Conservation (phyloP, 371 early-diverging fungal species). For the Choanephora cucurbitarum region DNA sequence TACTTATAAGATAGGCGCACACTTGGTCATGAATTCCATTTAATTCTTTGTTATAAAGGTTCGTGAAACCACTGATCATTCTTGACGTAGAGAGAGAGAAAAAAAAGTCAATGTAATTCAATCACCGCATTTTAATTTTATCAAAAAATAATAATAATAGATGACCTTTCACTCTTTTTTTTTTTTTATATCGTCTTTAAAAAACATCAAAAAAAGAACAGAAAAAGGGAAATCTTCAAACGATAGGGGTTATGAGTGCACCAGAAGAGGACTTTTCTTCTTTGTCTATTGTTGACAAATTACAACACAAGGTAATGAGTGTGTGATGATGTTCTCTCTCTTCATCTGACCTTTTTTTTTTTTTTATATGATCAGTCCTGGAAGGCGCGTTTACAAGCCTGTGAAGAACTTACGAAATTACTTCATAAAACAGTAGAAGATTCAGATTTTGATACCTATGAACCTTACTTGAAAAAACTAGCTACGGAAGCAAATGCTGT, state of each 20-base stretch:
- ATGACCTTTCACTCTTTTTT: background rate
- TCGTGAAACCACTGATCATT: too few species aligned
- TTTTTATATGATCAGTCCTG: conserved; percentile 64
- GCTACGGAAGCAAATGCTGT: conserved; percentile 87
- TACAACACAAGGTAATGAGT: conserved; percentile 74
- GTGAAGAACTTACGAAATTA: conserved; percentile 76
- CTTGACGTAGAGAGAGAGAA: too few species aligned
- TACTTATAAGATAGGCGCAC: background rate
- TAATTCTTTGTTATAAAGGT: too few species aligned
- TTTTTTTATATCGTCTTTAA: background rate
- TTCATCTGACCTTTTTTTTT: conserved; percentile 5
- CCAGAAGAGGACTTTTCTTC: conserved; percentile 69
- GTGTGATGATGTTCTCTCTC: too few species aligned
- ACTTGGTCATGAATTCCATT: too few species aligned
- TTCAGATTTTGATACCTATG: conserved; percentile 71
- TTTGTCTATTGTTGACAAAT: conserved; percentile 66
- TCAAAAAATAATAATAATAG: background rate
- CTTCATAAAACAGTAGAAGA: conserved; percentile 66
- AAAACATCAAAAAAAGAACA: background rate
- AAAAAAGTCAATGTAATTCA: too few species aligned
- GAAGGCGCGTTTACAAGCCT: conserved; percentile 93
- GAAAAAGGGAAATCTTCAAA: background rate
- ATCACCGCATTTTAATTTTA: too few species aligned
- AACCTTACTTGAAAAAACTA: conserved; percentile 75
- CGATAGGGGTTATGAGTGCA: conserved; percentile 9